phyloP scores from a whole-genome alignment of 108 stramenopile genomes.

The Cyclotella cryptica region DNA sequence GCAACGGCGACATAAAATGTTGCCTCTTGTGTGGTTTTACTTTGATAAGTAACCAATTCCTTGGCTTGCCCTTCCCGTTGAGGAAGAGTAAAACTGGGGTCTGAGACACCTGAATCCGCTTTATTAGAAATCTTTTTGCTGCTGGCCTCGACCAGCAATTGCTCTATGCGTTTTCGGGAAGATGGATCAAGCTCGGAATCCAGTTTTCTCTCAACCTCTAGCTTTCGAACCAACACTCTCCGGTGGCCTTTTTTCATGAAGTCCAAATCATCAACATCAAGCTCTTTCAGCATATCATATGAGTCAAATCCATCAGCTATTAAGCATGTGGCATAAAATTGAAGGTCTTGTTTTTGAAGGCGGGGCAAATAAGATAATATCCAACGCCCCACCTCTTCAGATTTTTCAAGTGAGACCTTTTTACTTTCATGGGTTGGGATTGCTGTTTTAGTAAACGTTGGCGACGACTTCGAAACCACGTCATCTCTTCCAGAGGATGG shows the following conservation, averaged over 20 bases:
- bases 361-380: slow-evolving; percentile 35
- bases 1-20: neutral
- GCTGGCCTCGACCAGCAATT: neutral
- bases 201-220: slow-evolving; percentile 24
- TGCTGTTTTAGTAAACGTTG: neutral
- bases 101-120: no score
- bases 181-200: slow-evolving; percentile 8
- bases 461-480: neutral
- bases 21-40: neutral
- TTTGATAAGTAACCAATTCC: neutral
- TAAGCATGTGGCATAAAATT: slow-evolving; percentile 26
- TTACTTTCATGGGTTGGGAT: neutral
- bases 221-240: slow-evolving; percentile 27
- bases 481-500: neutral
- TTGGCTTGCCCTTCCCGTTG: no score
- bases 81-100: no score
- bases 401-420: slow-evolving; percentile 10
- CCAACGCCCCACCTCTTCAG: slow-evolving; percentile 33
- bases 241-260: slow-evolving; percentile 56
- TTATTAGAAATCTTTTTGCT: neutral
- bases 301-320: slow-evolving; percentile 55
- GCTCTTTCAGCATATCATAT: slow-evolving; percentile 33
- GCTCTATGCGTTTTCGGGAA: slow-evolving; percentile 10
- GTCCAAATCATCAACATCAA: slow-evolving; percentile 32
- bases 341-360: slow-evolving; percentile 31